A percentile compares a stretch with the other conserved stretches of the same genome.
Evolutionary conservation across 2,329 filamentous ascomycete genomes (phyloP).

Genomic region (Exophiala aquamarina): DNA sequence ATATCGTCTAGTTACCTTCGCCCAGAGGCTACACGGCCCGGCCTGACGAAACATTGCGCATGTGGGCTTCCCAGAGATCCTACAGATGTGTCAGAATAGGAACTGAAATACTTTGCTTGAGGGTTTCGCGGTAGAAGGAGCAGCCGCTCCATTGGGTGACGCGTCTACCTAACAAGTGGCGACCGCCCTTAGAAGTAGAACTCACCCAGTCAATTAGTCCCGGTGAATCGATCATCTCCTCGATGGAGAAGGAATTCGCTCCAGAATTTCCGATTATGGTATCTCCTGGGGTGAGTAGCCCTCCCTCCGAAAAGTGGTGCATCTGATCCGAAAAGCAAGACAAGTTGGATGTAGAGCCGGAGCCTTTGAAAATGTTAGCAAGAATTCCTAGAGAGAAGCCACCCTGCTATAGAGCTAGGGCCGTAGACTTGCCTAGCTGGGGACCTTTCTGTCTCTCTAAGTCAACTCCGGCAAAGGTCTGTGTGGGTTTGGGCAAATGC

Average conservation of each 20-base stretch:
- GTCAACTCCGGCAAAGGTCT: too few relatives aligned
- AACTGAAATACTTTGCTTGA: too few relatives aligned
- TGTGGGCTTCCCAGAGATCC: conserved; percentile 7
- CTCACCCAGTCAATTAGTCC: not conserved
- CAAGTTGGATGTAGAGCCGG: not conserved
- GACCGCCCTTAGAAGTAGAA: not conserved
- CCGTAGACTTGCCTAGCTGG: too few relatives aligned
- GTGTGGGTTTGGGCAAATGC: not conserved
- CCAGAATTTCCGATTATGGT: not conserved
- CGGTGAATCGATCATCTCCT: not conserved
- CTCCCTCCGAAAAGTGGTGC: not conserved
- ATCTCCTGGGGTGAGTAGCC: not conserved
- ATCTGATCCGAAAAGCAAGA: not conserved
- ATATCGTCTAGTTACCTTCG: too few relatives aligned
- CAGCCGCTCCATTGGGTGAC: too few relatives aligned
- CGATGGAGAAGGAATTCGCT: not conserved
- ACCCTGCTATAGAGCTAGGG: too few relatives aligned
- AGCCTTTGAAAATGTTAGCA: not conserved
- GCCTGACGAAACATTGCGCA: not conserved
- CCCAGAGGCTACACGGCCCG: too few relatives aligned
- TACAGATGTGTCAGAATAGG: not conserved
- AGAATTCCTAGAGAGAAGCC: too few relatives aligned
- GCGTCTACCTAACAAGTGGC: too few relatives aligned
- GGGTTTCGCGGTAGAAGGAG: too few relatives aligned
- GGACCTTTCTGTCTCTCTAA: too few relatives aligned